A percentile compares a stretch with the other conserved stretches of the same genome.
Conservation (phyloP, 2,329 filamentous ascomycete genomes). For the Neonectria magnoliae region DNA sequence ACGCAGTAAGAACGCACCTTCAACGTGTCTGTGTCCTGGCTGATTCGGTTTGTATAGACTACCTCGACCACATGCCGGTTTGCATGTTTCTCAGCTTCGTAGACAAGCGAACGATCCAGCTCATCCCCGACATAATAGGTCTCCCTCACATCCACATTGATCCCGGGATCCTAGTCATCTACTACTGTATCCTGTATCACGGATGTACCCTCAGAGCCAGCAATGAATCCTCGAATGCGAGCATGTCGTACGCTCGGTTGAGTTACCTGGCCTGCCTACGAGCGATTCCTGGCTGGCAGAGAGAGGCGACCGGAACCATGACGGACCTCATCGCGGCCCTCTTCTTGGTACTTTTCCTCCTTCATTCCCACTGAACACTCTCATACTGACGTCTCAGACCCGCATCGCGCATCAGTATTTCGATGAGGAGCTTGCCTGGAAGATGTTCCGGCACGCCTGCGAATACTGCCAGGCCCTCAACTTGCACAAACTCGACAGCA, state of each 20-base stretch:
- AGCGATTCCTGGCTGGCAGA: slow-evolving; percentile 43
- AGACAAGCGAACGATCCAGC: slow-evolving; percentile 41
- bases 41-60: slow-evolving; percentile 30
- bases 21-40: fast-evolving
- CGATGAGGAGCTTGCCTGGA: slow-evolving; percentile 47
- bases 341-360: slow-evolving; percentile 32
- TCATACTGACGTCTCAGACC: slow-evolving; percentile 32
- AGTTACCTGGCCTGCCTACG: slow-evolving; percentile 45
- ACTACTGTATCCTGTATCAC: slow-evolving; percentile 40
- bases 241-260: slow-evolving; percentile 36
- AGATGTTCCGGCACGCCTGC: slow-evolving; percentile 43
- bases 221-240: slow-evolving; percentile 24
- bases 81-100: slow-evolving; percentile 45
- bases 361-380: fast-evolving
- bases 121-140: slow-evolving; percentile 41
- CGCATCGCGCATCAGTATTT: slow-evolving; percentile 45
- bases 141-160: slow-evolving; percentile 18
- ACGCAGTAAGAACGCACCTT: slow-evolving; percentile 30
- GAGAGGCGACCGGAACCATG: slow-evolving; percentile 44
- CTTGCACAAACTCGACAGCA: slow-evolving; percentile 45
- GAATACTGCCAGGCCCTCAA: slow-evolving; percentile 46
- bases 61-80: slow-evolving; percentile 42
- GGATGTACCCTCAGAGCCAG: slow-evolving; percentile 39
- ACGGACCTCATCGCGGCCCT: slow-evolving; percentile 45
- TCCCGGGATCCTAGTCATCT: slow-evolving; percentile 19